phyloP scores from a whole-genome alignment of 129 eudicot genomes.

The Oenanthe sinensis region DNA sequence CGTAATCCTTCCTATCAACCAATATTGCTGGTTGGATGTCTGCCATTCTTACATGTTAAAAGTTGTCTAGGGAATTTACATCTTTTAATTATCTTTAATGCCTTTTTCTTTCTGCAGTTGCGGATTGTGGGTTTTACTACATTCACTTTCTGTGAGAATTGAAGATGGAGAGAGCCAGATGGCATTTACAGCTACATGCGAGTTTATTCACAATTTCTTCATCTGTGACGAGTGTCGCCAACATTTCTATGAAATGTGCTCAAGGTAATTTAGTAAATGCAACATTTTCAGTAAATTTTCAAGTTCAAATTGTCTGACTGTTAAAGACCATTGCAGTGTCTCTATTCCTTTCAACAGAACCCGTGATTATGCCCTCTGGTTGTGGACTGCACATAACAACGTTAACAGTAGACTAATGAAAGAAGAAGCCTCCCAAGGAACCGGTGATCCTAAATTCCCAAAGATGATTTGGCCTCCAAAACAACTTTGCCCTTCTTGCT shows the following conservation, averaged over 20 bases:
- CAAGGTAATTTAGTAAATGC: conserved; percentile 43
- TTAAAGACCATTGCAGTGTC: conserved; percentile 34
- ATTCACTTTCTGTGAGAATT: conserved; percentile 85
- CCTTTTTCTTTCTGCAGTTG: conserved; percentile 42
- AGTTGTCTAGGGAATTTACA: background rate
- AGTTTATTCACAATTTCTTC: conserved; percentile 72
- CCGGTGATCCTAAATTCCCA: conserved; percentile 79
- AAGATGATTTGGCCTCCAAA: conserved; percentile 78
- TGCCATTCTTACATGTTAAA: background rate
- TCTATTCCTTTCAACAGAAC: conserved; percentile 57
- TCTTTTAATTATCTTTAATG: background rate
- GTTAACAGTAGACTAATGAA: conserved; percentile 70
- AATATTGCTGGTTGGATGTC: background rate
- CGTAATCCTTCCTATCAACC: background rate
- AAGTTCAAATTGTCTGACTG: background rate
- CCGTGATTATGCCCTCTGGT: conserved; percentile 70
- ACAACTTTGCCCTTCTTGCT: conserved; percentile 74
- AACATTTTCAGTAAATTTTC: background rate
- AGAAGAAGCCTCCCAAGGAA: conserved; percentile 48
- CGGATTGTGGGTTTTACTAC: conserved; percentile 88
- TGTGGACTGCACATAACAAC: conserved; percentile 78
- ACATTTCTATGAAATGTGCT: conserved; percentile 83
- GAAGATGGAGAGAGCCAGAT: conserved; percentile 83
- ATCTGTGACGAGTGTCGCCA: conserved; percentile 86
- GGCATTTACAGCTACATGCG: conserved; percentile 70